These are phyloP conservation scores for Naganishia albida DNA, from an alignment of 1,284 basidiomycete species.

Conservation along the genomic window DNA sequence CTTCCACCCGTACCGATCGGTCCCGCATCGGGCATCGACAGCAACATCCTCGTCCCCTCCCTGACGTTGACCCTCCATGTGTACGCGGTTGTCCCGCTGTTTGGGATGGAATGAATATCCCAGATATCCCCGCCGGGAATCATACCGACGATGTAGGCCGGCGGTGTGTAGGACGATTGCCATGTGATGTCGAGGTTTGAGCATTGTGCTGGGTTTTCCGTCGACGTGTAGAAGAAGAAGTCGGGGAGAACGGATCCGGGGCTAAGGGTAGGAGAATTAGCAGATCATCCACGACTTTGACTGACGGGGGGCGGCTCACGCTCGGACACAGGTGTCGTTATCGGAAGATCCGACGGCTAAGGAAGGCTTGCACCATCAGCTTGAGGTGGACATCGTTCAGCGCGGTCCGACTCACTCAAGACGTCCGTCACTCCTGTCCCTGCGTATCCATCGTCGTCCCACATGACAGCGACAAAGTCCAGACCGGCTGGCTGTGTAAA, in stretches of 20 bases:
- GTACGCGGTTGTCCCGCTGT: conserved; percentile 1
- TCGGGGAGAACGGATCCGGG: conserved; percentile 28
- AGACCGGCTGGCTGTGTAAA: conserved; percentile 31
- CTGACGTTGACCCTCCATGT: conserved; percentile 23
- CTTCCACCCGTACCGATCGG: conserved; percentile 32
- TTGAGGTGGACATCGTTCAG: background rate
- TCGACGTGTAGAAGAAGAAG: conserved; percentile 34
- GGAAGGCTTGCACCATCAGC: background rate
- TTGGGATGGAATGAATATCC: conserved; percentile 13
- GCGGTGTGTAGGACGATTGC: conserved; percentile 29
- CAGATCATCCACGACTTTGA: background rate
- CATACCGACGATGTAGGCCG: conserved; percentile 30
- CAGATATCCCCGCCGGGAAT: conserved; percentile 34
- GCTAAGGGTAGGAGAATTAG: background rate
- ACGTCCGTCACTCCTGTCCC: conserved; percentile 30
- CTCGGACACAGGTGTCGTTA: conserved; percentile 23
- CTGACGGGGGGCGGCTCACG: conserved; percentile 1
- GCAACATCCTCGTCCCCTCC: conserved; percentile 27
- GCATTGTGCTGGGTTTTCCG: conserved; percentile 31
- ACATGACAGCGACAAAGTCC: conserved; percentile 32
- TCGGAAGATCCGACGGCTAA: conserved; percentile 29
- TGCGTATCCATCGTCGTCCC: conserved; percentile 26
- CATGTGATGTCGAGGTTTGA: conserved; percentile 28
- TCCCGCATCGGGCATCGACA: conserved; percentile 32
- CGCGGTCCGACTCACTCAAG: conserved; percentile 23